Evolutionary conservation across 2,329 filamentous ascomycete species (phyloP), one percentile per base, ranked within the genome.

Genomic region (Talaromyces atroroseus): DNA sequence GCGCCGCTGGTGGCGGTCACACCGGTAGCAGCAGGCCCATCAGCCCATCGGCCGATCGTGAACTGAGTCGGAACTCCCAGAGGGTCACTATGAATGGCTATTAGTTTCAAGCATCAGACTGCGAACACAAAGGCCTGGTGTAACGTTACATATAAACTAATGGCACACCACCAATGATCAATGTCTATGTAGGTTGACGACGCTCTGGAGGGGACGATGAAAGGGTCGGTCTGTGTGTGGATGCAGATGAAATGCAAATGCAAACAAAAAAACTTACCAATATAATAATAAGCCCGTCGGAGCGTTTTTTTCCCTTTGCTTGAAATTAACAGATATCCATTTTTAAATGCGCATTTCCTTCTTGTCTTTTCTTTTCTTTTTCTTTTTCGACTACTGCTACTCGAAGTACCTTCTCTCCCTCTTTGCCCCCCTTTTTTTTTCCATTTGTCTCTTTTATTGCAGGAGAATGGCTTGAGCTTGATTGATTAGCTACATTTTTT

Each of bases 61-160:
- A 99, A 78, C 79, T 99, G 69, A 97, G 92, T 88, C 86, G 92
- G 75, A 91, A 88, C 83, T 96, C 92, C 66, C 92, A 97, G 81
- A 86, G 94, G 74, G 90, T 94, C 86, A 95, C 91, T 65, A 95
- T 97, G 91, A 99, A 97, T 78, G 94, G 94, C 75, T 96, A 97
- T 82, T 96, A 92, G 71, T 60, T 63, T 51, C 24, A 14, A 32
- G 23, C 40, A 29, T 24, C 34, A 32, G 16, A 20, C 38, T 29
- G 38, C 18, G 54, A 18, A 36, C 23, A 26, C 44, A 36, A 29
- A 7, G 26, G 26, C n/a, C n/a, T n/a, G 26, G 21, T 47, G 48
- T 23, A 24, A 49, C 40, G 11, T 23, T n/a, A 42, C 26, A 23
- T n/a, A 52, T 6, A 23, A 24, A 49, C 47, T 24, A 49, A 49